Evolutionary conservation across 164 flowering plant genomes (phyloP).

Genomic region (Amborella trichopoda): DNA sequence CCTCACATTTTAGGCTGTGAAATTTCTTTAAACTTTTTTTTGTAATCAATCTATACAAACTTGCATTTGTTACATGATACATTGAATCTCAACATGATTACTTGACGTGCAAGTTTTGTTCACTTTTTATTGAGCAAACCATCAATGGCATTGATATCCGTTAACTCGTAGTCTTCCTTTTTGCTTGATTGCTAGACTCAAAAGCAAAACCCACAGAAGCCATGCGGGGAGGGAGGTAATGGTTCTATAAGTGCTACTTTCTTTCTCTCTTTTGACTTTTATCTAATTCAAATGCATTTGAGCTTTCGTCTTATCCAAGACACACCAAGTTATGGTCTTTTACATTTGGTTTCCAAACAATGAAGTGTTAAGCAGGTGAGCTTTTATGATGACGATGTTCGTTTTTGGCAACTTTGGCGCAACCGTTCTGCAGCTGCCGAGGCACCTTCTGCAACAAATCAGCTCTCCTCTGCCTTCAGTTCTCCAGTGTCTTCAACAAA

Average conservation of each 20-base stretch:
- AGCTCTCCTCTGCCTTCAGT: conserved; percentile 57
- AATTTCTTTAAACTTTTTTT: too few species aligned
- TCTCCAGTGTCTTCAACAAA: conserved; percentile 82
- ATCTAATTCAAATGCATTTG: too few species aligned
- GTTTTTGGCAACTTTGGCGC: conserved; percentile 93
- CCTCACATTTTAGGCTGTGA: too few species aligned
- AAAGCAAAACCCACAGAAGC: conserved; percentile 94
- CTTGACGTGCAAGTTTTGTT: too few species aligned
- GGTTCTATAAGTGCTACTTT: not conserved
- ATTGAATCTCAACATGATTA: too few species aligned
- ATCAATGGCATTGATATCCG: too few species aligned
- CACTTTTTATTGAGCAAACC: too few species aligned
- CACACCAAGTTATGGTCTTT: not conserved
- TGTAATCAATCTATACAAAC: too few species aligned
- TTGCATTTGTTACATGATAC: too few species aligned
- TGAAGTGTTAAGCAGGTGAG: conserved; percentile 93
- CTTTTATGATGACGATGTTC: conserved; percentile 93
- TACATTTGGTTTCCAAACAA: not conserved
- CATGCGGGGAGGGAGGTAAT: conserved; percentile 94
- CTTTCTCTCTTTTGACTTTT: not conserved
- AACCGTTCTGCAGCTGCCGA: conserved; percentile 95
- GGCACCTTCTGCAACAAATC: conserved; percentile 71
- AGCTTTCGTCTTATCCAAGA: too few species aligned
- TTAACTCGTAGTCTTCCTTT: too few species aligned
- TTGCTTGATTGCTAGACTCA: conserved; percentile 31